Percentiles rank a stretch among this genome's conserved stretches.
phyloP scores from a whole-genome alignment of 805 yeast genomes.

The Candida ulmi region DNA sequence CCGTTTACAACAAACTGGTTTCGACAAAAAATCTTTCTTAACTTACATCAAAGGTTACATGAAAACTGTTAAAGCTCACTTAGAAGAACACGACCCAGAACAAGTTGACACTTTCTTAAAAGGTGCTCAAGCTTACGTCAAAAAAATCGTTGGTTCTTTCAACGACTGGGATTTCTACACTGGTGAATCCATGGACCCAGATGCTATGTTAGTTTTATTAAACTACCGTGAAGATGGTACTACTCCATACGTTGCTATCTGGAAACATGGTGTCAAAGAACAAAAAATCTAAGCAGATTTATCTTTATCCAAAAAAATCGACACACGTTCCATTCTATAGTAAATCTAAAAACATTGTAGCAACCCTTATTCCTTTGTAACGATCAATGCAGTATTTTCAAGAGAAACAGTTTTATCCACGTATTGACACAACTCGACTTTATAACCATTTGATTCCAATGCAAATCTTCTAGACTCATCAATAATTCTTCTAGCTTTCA shows the following conservation, averaged over 20 bases:
- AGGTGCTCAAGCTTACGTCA: conserved; percentile 94
- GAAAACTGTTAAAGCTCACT: conserved; percentile 90
- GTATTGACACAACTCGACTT: conserved; percentile 52
- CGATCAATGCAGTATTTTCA: conserved; percentile 61
- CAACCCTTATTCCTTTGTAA: conserved; percentile 5
- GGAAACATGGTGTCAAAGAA: conserved; percentile 96
- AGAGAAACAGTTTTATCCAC: conserved; percentile 51
- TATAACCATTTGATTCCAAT: conserved; percentile 32
- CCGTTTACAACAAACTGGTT: conserved; percentile 93
- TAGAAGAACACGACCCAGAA: conserved; percentile 88
- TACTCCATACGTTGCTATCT: conserved; percentile 95
- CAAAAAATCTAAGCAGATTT: conserved; percentile 71
- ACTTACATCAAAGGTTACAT: conserved; percentile 98
- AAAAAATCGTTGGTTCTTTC: conserved; percentile 93
- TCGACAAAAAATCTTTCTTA: conserved; percentile 97
- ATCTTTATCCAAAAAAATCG: neutral
- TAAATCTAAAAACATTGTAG: too few species aligned
- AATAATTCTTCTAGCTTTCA: conserved; percentile 61
- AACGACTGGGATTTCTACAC: conserved; percentile 99
- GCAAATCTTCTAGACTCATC: conserved; percentile 67
- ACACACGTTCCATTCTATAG: too few species aligned
- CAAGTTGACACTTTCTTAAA: conserved; percentile 85
- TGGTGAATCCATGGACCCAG: conserved; percentile 99
- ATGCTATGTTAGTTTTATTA: conserved; percentile 94
- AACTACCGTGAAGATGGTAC: conserved; percentile 99